Base-by-base conservation (phyloP, 2,329 filamentous ascomycete species). In the Paraphaeosphaeria minitans region DNA sequence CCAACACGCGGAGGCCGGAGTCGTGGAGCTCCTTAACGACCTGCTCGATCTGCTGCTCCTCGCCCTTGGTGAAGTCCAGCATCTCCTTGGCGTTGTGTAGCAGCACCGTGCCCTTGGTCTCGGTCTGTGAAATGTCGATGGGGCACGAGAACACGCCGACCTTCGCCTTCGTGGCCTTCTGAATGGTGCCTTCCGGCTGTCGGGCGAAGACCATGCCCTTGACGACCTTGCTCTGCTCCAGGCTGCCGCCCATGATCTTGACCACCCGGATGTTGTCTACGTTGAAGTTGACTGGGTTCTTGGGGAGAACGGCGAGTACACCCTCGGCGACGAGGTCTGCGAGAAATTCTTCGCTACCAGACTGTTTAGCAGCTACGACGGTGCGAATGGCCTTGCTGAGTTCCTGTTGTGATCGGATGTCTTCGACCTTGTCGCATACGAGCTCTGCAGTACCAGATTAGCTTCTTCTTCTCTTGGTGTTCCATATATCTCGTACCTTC, bases 171-270 rank as follows among this genome's bases (percentile, higher is more conserved):
- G 81, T 84, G 33, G 90, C 93, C 83, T 96, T 96, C 85, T 97
- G 98, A 77, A 97, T 82, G 16, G 65, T 80, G 50, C 94, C 93
- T 74, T 97, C 90, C n/a, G 95, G 95, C 79, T 97, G 91, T 75
- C 96, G 90, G 71, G 92, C 89, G 76, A 99, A 98, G 53, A 99
- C 96, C 95, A 99, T 99, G 66, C 95, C 95, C 84, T 91, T 96
- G 60, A 99, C 90, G 14, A 99, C 94, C 66, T 87, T 89, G 78
- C 93, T 97, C 82, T 99, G 93, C 73, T 96, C 92, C 74, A 99
- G 82, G 76, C 90, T 93, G 65, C 95, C 94, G 70, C 95, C 95
- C 94, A 99, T 98, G 73, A 99, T 99, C 86, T 99, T 99, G 71
- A 99, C 96, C 58, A 99, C 96, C 60, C 95, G 91, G 71, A 99